Base-by-base conservation (phyloP, 2,329 filamentous ascomycete species). In the Fusarium nurragi region DNA sequence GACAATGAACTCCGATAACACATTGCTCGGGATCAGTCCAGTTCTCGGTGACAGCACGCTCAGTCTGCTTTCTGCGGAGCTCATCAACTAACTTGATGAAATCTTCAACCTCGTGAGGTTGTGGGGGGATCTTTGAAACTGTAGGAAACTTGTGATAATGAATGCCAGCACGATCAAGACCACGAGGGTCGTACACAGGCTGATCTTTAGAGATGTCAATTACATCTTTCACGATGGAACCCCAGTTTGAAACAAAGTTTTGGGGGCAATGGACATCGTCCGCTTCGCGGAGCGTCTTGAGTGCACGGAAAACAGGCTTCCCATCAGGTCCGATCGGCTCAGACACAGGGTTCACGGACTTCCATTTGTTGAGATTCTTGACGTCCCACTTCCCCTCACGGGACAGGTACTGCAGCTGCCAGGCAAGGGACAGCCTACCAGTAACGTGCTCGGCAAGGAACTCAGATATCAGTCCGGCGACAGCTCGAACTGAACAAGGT, bases 371-470 rank as follows among this genome's bases (percentile, higher is more conserved):
- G 12, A 97, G 83, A 72, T 98, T 98, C 79, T 98, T 98, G 68
- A 98, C 93, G 73, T 97, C 94, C 94, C 94, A 98, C 79, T 98
- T 98, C 4, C 94, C 94, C 68, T 93, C 91, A 3, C 90, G 92
- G 4, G 91, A 92, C 22, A 98, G 86, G 71, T 95, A 90, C 70
- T 94, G 91, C 16, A 98, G 82, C 77, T 98, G 94, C 94, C 94
- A 98, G 39, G 90, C 92, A 25, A 94, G 86, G 2, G 88, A 91
- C 14, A 97, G 84, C 10, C 93, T 88, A 11, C 88, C 84, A 11
- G 94, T 94, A 51, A 97, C 83, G 70, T 93, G 85, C 4, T 84
- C 82, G 18, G 87, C 83, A 25, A 97, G 83, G 72, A 98, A 98
- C 64, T 91, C 89, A 58, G 93, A 90, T 49, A 97, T 89, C 1